phyloP scores from a whole-genome alignment of 1,284 basidiomycete genomes.

The Schizophyllum amplum region DNA sequence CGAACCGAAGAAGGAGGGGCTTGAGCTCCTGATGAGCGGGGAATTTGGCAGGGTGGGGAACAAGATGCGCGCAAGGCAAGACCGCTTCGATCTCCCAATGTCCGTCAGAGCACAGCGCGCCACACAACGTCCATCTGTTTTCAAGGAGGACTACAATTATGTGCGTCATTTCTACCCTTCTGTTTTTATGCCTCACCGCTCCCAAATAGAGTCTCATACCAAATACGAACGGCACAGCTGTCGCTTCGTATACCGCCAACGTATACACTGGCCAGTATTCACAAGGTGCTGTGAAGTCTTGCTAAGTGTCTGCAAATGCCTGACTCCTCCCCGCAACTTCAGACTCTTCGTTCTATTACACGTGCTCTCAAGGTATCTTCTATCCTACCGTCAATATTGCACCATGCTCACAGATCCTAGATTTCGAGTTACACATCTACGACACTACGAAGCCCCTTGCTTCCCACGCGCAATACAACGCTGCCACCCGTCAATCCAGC shows the following conservation, averaged over 20 bases:
- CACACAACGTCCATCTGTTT: constrained; percentile 26
- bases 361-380: constrained; percentile 64
- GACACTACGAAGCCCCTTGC: constrained; percentile 58
- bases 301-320: background rate
- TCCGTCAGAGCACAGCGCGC: constrained; percentile 34
- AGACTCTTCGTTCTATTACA: constrained; percentile 81
- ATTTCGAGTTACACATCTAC: constrained; percentile 85
- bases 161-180: constrained; percentile 27
- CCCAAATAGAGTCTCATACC: constrained; percentile 62
- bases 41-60: constrained; percentile 74
- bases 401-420: constrained; percentile 28
- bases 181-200: constrained; percentile 6
- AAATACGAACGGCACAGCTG: constrained; percentile 82
- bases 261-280: constrained; percentile 95
- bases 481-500: constrained; percentile 23
- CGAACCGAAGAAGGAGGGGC: constrained; percentile 65
- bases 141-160: constrained; percentile 45
- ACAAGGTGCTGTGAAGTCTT: constrained; percentile 40
- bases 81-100: constrained; percentile 38
- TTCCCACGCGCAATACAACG: constrained; percentile 9
- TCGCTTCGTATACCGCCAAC: constrained; percentile 74
- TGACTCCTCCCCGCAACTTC: constrained; percentile 6
- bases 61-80: constrained; percentile 33
- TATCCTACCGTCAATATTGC: background rate
- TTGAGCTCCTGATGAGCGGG: constrained; percentile 67